Evolutionary conservation across 495 filamentous ascomycete species (phyloP).

Genomic region (Aspergillus carlsbadensis): DNA sequence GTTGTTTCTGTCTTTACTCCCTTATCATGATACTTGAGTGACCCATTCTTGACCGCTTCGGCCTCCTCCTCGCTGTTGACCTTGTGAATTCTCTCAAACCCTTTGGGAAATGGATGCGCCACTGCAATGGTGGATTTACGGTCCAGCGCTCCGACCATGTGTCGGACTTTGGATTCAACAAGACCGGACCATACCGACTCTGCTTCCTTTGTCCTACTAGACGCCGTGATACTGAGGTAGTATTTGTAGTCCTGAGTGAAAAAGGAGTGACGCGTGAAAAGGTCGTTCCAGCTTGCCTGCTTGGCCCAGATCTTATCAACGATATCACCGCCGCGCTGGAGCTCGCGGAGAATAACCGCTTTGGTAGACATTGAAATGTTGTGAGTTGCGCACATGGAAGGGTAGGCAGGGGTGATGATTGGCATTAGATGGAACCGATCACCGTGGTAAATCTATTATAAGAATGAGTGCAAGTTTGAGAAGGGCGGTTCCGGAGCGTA

Average conservation of each 20-base stretch:
- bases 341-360: slow-evolving; percentile 75
- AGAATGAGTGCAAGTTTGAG: neutral
- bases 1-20: slow-evolving; percentile 59
- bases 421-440: slow-evolving; percentile 92
- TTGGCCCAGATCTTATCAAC: slow-evolving; percentile 77
- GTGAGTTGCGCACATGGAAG: slow-evolving; percentile 94
- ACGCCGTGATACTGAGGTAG: slow-evolving; percentile 86
- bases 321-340: slow-evolving; percentile 73
- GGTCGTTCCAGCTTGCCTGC: slow-evolving; percentile 75
- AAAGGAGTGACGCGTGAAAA: slow-evolving; percentile 86
- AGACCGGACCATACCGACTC: slow-evolving; percentile 86
- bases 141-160: slow-evolving; percentile 79
- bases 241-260: slow-evolving; percentile 93
- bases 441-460: slow-evolving; percentile 67
- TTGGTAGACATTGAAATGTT: slow-evolving; percentile 87
- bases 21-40: slow-evolving; percentile 63
- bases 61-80: slow-evolving; percentile 71
- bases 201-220: slow-evolving; percentile 79
- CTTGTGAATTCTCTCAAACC: slow-evolving; percentile 76
- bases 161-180: slow-evolving; percentile 87
- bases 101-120: slow-evolving; percentile 90
- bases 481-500: slow-evolving; percentile 30
- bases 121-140: slow-evolving; percentile 68
- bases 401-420: slow-evolving; percentile 94
- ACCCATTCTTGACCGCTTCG: slow-evolving; percentile 68